phyloP scores from a whole-genome alignment of 2,329 filamentous ascomycete species.

The Ophiostoma fasciatum region DNA sequence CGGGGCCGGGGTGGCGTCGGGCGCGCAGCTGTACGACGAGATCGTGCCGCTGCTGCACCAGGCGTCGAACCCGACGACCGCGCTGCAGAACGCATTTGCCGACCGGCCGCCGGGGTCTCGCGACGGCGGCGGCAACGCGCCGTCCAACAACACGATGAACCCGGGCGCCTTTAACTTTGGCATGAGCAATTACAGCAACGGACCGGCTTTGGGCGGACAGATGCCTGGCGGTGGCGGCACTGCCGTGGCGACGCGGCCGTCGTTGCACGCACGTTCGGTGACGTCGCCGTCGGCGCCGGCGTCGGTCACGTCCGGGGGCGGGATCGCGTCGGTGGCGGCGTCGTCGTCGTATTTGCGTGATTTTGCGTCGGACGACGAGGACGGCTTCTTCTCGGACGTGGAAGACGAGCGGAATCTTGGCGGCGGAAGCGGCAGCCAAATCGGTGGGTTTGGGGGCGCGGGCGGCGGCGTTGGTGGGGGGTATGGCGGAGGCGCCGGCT shows the following conservation, averaged over 20 bases:
- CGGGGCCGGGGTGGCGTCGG: conserved; percentile 50
- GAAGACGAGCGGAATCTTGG: conserved; percentile 39
- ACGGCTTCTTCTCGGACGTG: conserved; percentile 67
- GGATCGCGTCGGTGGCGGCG: conserved; percentile 61
- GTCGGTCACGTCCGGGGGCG: background rate
- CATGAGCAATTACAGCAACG: background rate
- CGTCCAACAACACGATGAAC: conserved; percentile 40
- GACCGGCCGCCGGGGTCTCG: conserved; percentile 53
- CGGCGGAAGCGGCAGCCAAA: background rate
- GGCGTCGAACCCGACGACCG: conserved; percentile 61
- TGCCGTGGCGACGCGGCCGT: conserved; percentile 36
- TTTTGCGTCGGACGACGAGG: conserved; percentile 65
- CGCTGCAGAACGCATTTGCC: conserved; percentile 78
- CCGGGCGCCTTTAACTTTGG: conserved; percentile 37
- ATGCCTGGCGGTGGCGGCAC: too few species aligned
- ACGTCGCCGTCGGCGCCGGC: conserved; percentile 58
- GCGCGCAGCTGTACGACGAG: conserved; percentile 79
- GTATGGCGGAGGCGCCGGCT: background rate
- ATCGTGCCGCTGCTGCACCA: conserved; percentile 82
- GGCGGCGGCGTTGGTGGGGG: background rate
- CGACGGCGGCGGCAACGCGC: conserved; percentile 29
- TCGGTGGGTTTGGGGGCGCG: background rate
- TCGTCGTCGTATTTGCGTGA: conserved; percentile 42
- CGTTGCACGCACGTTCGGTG: conserved; percentile 65
- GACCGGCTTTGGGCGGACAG: too few species aligned